Base-by-base conservation (phyloP, 441 rosid genomes). In the Euphorbia celastroides region DNA sequence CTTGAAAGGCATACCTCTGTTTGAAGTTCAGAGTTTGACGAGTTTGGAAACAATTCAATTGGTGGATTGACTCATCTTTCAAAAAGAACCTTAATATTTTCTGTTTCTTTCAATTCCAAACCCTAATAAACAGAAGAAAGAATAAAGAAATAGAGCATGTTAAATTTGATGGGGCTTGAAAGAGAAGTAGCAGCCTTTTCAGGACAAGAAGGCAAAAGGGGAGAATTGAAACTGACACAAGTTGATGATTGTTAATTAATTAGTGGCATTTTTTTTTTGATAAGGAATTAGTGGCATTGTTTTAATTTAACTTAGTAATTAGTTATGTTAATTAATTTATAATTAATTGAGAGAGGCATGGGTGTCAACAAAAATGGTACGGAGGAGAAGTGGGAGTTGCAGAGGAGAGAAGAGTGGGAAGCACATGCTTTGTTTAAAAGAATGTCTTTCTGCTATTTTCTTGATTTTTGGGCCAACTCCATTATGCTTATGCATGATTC, bases 401-500 rank as follows among this genome's bases (percentile, higher is more conserved):
- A 69, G n/a, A n/a, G 71, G 71, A 74, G 70, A 79, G 74, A 64
- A 79, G 72, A 83, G 86, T 83, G 88, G 86, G 81, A 64, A 50
- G 85, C 86, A 83, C 86, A 83, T 86, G 90, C 73, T 66, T 50
- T 69, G n/a, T 59, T 72, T 68, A 62, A n/a, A 79, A 22, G 76
- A 72, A 76, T 79, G 87, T 72, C 66, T 58, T 50, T 20, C 75
- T 75, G 74, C 61, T 74, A 65, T 64, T n/a, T 76, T 79, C 82
- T 82, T 67, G 82, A 77, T 57, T 74, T 77, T 72, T 67, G 83
- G 79, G 80, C 77, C 80, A 88, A 85, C 88, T 84, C 84, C 87
- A 89, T 80, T 83, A 81, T 86, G 78, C 4, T 34, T 9, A 34
- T 34, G 38, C 38, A 34, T 34, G 38, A n/a, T n/a, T n/a, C n/a